Evolutionary conservation across 768 basidiomycete species (phyloP).

Genomic region (Lactarius pseudohatsudake): DNA sequence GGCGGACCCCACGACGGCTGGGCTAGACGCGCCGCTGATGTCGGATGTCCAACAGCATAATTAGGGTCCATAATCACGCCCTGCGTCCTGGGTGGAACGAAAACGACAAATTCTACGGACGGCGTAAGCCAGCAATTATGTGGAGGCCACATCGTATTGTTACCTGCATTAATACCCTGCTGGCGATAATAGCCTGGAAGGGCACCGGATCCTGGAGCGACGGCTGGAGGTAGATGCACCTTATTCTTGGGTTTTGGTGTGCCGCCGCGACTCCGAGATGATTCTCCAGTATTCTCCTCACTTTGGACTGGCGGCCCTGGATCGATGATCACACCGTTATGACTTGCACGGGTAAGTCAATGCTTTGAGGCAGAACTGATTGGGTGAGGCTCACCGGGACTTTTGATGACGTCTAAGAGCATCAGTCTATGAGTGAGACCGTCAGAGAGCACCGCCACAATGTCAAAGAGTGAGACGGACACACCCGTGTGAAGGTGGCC

Average conservation of each 20-base stretch:
- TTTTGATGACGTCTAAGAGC: slow-evolving; percentile 79
- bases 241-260: slow-evolving; percentile 47
- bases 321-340: slow-evolving; percentile 67
- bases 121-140: slow-evolving; percentile 9
- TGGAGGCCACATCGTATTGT: slow-evolving; percentile 22
- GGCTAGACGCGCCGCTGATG: slow-evolving; percentile 49
- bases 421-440: slow-evolving; percentile 54
- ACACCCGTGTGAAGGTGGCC: slow-evolving; percentile 74
- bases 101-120: slow-evolving; percentile 19
- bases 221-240: slow-evolving; percentile 33
- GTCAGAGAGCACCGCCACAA: slow-evolving; percentile 4
- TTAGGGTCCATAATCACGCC: slow-evolving; percentile 45
- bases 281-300: slow-evolving; percentile 33
- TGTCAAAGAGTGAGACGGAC: slow-evolving; percentile 33
- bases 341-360: slow-evolving; percentile 40
- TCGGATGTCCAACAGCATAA: slow-evolving; percentile 49
- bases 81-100: slow-evolving; percentile 36
- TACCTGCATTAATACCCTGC: slow-evolving; percentile 54
- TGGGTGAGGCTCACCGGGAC: slow-evolving; percentile 54
- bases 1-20: slow-evolving; percentile 38
- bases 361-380: slow-evolving; percentile 15
- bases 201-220: slow-evolving; percentile 40
- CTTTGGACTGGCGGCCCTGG: slow-evolving; percentile 36
- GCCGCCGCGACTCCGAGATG: slow-evolving; percentile 51
- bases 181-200: slow-evolving; percentile 65